These are phyloP conservation scores for Aureobasidium sp. DNA, from an alignment of 2,329 filamentous ascomycete species.

Conservation along the genomic window DNA sequence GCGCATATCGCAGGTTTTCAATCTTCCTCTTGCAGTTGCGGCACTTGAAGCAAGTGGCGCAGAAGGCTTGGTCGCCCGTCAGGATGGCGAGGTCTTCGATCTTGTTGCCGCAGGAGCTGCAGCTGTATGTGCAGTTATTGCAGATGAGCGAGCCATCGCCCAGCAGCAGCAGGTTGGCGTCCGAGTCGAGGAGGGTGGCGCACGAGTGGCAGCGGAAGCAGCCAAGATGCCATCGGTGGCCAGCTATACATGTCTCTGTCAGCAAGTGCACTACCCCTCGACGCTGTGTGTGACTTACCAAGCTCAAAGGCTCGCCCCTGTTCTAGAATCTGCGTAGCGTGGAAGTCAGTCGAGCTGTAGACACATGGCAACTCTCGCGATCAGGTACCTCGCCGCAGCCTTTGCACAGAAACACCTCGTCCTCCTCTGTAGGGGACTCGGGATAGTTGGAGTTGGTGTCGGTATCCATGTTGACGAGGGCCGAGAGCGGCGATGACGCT, in stretches of 20 bases:
- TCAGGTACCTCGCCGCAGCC: constrained; percentile 72
- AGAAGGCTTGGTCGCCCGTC: constrained; percentile 96
- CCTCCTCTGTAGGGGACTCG: constrained; percentile 61
- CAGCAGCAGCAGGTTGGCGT: constrained; percentile 91
- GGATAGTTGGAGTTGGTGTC: constrained; percentile 24
- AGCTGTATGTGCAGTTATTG: constrained; percentile 99
- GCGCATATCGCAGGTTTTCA: constrained; percentile 92
- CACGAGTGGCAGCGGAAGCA: constrained; percentile 98
- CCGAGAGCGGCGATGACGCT: neutral
- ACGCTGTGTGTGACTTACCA: constrained; percentile 48
- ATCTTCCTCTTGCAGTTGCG: constrained; percentile 98
- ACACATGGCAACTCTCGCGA: neutral
- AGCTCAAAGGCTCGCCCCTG: constrained; percentile 98
- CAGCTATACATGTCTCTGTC: constrained; percentile 49
- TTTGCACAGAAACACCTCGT: constrained; percentile 77
- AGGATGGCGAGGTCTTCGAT: constrained; percentile 97
- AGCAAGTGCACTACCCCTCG: constrained; percentile 20
- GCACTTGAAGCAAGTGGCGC: constrained; percentile 92
- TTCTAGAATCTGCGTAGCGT: constrained; percentile 67
- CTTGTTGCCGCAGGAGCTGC: constrained; percentile 91
- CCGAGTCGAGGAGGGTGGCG: constrained; percentile 89
- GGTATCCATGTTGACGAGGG: neutral
- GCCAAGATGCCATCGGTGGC: constrained; percentile 96
- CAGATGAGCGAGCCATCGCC: constrained; percentile 97
- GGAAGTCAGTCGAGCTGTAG: constrained; percentile 1